Conservation (phyloP, 768 basidiomycete species). For the Suillus fuscotomentosus region DNA sequence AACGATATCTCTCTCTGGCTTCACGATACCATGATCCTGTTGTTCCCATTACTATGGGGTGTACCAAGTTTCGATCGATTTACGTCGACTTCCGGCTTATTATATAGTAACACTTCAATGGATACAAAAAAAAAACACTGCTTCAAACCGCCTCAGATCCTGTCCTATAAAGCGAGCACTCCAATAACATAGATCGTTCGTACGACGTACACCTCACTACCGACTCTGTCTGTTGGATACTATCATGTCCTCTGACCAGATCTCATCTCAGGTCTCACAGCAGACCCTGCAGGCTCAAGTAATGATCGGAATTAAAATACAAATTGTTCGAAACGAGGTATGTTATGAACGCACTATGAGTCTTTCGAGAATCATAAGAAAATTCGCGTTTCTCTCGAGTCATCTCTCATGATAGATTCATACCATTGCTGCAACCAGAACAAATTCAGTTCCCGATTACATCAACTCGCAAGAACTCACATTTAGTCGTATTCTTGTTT, state of each 20-base stretch:
- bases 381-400: background rate
- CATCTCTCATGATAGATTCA: background rate
- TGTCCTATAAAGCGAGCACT: background rate
- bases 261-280: slow-evolving; percentile 44
- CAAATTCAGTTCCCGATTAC: background rate
- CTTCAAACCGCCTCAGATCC: background rate
- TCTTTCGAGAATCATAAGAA: background rate
- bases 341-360: background rate
- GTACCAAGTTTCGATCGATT: background rate
- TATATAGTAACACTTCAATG: no score
- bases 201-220: slow-evolving; percentile 4
- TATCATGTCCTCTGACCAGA: slow-evolving; percentile 37
- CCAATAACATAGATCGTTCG: background rate
- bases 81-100: no score
- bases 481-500: slow-evolving; percentile 15
- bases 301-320: no score
- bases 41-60: background rate
- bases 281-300: slow-evolving; percentile 77
- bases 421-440: background rate
- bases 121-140: no score
- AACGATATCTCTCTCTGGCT: background rate
- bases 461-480: slow-evolving; percentile 16
- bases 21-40: background rate
- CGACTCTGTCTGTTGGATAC: slow-evolving; percentile 2
- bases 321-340: background rate